phyloP scores from a whole-genome alignment of 2,329 filamentous ascomycete genomes.

The Purpureocillium lavendulum region DNA sequence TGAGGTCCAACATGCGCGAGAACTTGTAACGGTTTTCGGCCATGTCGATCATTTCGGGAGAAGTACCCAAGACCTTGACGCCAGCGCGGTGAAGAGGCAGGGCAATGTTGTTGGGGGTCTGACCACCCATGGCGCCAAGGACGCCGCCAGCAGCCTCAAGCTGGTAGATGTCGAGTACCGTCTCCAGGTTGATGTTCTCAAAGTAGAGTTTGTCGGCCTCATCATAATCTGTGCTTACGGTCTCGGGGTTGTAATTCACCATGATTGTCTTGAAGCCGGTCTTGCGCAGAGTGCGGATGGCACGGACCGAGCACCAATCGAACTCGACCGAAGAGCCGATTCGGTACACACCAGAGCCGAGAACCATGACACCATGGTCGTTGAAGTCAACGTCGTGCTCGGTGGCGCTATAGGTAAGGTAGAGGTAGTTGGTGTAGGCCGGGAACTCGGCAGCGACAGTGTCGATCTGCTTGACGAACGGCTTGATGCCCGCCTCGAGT shows the following conservation, averaged over 20 bases:
- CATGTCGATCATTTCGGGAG: conserved; percentile 96
- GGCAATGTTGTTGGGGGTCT: conserved; percentile 97
- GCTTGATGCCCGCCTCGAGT: conserved; percentile 77
- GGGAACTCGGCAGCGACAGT: conserved; percentile 97
- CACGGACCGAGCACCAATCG: conserved; percentile 96
- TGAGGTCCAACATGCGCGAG: conserved; percentile 92
- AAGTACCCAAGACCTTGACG: conserved; percentile 89
- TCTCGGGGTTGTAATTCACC: conserved; percentile 92
- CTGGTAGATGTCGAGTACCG: conserved; percentile 87
- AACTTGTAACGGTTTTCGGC: conserved; percentile 99
- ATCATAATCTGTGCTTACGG: conserved; percentile 83
- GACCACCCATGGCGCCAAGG: conserved; percentile 91
- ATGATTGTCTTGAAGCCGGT: conserved; percentile 89
- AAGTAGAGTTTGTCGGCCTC: conserved; percentile 94
- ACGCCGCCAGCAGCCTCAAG: conserved; percentile 77
- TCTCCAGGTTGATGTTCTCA: conserved; percentile 88
- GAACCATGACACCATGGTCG: conserved; percentile 90
- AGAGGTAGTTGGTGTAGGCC: conserved; percentile 89
- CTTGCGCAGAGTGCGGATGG: conserved; percentile 81
- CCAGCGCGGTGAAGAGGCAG: conserved; percentile 80
- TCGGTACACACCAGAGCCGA: conserved; percentile 91
- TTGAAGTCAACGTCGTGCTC: conserved; percentile 78
- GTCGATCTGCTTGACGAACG: conserved; percentile 96
- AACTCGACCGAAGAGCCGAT: conserved; percentile 98
- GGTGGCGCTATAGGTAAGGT: conserved; percentile 88